Conservation (phyloP, 2,329 filamentous ascomycete genomes). For the Karstenula rhodostoma region DNA sequence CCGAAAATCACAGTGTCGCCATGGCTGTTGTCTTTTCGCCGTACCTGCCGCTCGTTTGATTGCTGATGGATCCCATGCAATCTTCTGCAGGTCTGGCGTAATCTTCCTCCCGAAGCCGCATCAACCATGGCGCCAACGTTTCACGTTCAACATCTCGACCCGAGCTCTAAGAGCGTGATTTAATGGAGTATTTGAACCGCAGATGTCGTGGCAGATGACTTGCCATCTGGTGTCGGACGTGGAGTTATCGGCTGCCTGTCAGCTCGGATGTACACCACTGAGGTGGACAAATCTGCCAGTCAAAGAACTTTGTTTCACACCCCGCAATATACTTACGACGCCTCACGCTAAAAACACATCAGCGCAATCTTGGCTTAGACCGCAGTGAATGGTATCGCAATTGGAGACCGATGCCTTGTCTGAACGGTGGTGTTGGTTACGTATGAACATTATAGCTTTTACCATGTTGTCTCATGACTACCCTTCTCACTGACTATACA, state of each 20-base stretch:
- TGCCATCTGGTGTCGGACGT: neutral
- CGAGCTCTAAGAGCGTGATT: neutral
- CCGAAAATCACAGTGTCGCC: neutral
- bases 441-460: neutral
- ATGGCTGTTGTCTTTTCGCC: neutral
- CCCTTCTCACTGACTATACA: neutral
- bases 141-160: neutral
- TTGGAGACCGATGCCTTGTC: neutral
- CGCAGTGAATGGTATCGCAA: neutral
- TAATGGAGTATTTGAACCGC: neutral
- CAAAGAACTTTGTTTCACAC: neutral
- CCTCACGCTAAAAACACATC: slow-evolving; percentile 7
- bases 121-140: slow-evolving; percentile 1
- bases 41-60: neutral
- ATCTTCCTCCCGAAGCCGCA: slow-evolving; percentile 5
- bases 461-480: neutral
- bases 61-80: slow-evolving; percentile 9
- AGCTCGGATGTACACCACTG: neutral
- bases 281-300: neutral
- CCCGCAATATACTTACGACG: slow-evolving; percentile 10
- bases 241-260: neutral
- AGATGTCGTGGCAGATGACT: neutral
- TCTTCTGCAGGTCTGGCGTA: slow-evolving; percentile 7
- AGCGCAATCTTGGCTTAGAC: slow-evolving; percentile 4
- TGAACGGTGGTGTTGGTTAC: neutral